Evolutionary conservation across 441 rosid species (phyloP), one percentile per base, ranked within the genome.

Genomic region (Populus hybrid): DNA sequence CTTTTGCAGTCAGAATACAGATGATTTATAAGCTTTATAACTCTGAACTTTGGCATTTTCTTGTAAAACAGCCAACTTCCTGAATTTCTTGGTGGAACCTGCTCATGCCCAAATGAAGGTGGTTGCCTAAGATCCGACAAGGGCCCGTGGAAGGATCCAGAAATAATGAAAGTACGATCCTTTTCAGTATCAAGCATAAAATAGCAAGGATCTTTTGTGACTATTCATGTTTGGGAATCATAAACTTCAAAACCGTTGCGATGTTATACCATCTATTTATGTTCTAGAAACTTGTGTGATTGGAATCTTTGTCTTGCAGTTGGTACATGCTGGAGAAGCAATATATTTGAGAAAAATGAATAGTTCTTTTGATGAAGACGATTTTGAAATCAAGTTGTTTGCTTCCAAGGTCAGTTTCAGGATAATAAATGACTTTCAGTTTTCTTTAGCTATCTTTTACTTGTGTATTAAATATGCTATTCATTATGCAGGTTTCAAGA

Each of bases 131-230:
- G 86, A 81, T 92, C 94, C 42, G 90, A 89, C 76, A 95, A 90
- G 82, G 99, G 99, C 68, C 98, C 97, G 16, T 95, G 98, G 99
- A 93, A 87, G 74, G 90, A 93, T 80, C 89, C 90, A 9, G 97
- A 88, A 77, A 89, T 95, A 85, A 89, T 91, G 93, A 92, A 95
- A 87, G 99, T 93, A 87, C 29, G 89, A 76, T 56, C 42, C 33
- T 67, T 6, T 20, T 81, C 33, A 56, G 70, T 71, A 77, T 72
- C 69, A 69, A 73, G 68, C 40, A 36, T 12, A 69, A 21, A 36
- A 40, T 29, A 53, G 64, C 45, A 50, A 72, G 61, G 61, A 53
- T 53, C 61, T 53, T 16, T 18, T 50, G 59, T 64, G 59, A 53
- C 38, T 67, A 10, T 68, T 74, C 36, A 56, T 64, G 70, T 40